phyloP scores from a whole-genome alignment of 768 basidiomycete genomes.

The Pleurotus cornucopiae region DNA sequence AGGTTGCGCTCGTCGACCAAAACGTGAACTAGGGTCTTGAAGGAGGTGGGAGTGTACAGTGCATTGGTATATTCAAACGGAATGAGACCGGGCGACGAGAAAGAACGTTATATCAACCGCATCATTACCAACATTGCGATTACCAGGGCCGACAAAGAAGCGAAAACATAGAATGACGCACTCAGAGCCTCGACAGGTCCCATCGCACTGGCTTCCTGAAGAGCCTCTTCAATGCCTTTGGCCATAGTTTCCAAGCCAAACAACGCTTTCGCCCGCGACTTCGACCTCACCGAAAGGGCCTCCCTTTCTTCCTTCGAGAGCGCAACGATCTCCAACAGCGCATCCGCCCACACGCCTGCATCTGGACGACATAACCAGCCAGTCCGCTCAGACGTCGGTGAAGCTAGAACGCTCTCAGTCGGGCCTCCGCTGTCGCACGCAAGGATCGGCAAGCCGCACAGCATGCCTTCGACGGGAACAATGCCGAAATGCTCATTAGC shows the following conservation, averaged over 20 bases:
- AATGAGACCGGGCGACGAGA: no score
- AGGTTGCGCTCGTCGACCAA: no score
- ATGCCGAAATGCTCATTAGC: slow-evolving; percentile 97
- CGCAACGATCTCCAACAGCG: slow-evolving; percentile 54
- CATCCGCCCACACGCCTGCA: slow-evolving; percentile 66
- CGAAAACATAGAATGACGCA: no score
- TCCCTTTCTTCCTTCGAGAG: slow-evolving; percentile 37
- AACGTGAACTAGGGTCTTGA: no score
- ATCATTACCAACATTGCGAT: no score
- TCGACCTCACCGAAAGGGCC: slow-evolving; percentile 51
- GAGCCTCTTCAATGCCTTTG: slow-evolving; percentile 46
- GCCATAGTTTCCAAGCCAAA: slow-evolving; percentile 84
- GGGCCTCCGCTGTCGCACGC: slow-evolving; percentile 89
- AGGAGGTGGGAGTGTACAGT: no score
- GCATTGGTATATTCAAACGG: no score
- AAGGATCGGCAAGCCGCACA: slow-evolving; percentile 84
- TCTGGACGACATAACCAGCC: slow-evolving; percentile 74
- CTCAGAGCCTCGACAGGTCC: slow-evolving; percentile 26
- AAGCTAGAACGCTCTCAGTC: slow-evolving; percentile 68
- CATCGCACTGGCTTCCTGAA: slow-evolving; percentile 53
- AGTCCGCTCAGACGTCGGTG: slow-evolving; percentile 44
- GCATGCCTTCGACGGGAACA: slow-evolving; percentile 93
- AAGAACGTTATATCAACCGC: no score
- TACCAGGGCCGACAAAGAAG: no score
- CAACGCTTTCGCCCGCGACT: slow-evolving; percentile 50